phyloP scores from a whole-genome alignment of 2,329 filamentous ascomycete species.

The Fusarium hainanense region DNA sequence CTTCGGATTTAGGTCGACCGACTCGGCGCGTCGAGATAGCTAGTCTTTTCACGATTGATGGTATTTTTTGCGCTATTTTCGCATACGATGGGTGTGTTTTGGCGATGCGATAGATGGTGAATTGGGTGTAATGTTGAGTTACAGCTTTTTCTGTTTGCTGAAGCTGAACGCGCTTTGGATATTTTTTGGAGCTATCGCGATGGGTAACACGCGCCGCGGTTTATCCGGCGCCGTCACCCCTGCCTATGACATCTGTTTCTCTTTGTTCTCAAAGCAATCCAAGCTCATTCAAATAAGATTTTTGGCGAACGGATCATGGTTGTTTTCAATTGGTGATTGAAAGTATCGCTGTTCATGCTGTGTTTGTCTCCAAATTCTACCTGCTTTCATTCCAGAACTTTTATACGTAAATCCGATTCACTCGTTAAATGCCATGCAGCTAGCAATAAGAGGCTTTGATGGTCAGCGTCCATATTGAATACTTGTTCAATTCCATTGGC shows the following conservation, averaged over 20 bases:
- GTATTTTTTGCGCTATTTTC: conserved; percentile 7
- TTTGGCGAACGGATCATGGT: conserved; percentile 1
- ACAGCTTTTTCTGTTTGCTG: conserved; percentile 31
- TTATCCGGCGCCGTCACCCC: conserved; percentile 35
- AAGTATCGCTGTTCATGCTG: neutral
- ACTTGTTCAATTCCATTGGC: neutral
- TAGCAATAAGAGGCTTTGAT: neutral
- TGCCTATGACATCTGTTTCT: conserved; percentile 4
- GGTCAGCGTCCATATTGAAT: neutral
- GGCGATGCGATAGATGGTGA: conserved; percentile 23
- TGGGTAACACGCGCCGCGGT: conserved; percentile 35
- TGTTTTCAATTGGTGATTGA: neutral
- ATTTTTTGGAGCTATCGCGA: conserved; percentile 49
- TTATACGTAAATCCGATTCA: neutral
- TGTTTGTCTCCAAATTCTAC: neutral
- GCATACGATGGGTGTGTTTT: conserved; percentile 23
- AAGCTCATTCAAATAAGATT: neutral
- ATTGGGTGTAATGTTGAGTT: conserved; percentile 27
- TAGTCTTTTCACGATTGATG: conserved; percentile 15
- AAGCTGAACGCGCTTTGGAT: conserved; percentile 41
- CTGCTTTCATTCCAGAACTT: neutral
- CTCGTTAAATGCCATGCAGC: neutral
- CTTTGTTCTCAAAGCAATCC: neutral
- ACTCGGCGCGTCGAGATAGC: conserved; percentile 16
- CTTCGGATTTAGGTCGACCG: conserved; percentile 19